Conservation (phyloP, 208 protist genomes). For the Leptomonas seymouri region DNA sequence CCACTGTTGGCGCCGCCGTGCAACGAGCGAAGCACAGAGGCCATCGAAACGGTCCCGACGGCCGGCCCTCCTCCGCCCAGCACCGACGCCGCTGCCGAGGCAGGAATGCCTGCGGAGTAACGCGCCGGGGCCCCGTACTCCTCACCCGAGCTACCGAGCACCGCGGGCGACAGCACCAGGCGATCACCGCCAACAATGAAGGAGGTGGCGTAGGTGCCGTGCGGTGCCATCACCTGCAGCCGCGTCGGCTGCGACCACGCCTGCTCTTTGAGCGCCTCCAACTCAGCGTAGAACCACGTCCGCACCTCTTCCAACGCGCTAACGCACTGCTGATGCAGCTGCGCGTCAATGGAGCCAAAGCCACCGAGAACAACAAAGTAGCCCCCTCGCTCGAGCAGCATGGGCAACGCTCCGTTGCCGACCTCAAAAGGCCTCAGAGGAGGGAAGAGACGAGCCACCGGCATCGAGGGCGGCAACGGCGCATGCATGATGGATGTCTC, state of each 20-base stretch:
- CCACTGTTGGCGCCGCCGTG: neutral
- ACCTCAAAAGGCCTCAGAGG: constrained; percentile 27
- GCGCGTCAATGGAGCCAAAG: constrained; percentile 49
- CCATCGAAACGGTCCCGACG: constrained; percentile 1
- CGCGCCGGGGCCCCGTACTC: constrained; percentile 26
- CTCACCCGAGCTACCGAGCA: neutral
- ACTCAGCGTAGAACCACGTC: constrained; percentile 46
- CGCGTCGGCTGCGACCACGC: constrained; percentile 44
- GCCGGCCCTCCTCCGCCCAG: neutral
- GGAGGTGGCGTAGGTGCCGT: constrained; percentile 23
- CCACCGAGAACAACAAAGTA: constrained; percentile 68
- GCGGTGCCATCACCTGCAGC: constrained; percentile 27
- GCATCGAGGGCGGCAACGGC: constrained; percentile 5
- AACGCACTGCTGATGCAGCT: constrained; percentile 51
- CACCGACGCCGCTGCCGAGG: neutral
- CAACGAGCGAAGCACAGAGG: constrained; percentile 1
- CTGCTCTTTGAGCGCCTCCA: constrained; percentile 36
- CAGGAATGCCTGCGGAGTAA: constrained; percentile 25
- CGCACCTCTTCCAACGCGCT: constrained; percentile 44
- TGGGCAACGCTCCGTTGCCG: constrained; percentile 26
- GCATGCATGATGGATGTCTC: constrained; percentile 2
- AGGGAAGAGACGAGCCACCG: constrained; percentile 18
- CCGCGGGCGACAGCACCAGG: constrained; percentile 22
- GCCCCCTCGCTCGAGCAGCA: constrained; percentile 47
- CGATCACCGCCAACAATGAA: constrained; percentile 23